A percentile compares a stretch with the other conserved stretches of the same genome.
These are phyloP conservation scores for Nicotiana attenuata DNA, from an alignment of 257 asterid species.

Conservation along the genomic window DNA sequence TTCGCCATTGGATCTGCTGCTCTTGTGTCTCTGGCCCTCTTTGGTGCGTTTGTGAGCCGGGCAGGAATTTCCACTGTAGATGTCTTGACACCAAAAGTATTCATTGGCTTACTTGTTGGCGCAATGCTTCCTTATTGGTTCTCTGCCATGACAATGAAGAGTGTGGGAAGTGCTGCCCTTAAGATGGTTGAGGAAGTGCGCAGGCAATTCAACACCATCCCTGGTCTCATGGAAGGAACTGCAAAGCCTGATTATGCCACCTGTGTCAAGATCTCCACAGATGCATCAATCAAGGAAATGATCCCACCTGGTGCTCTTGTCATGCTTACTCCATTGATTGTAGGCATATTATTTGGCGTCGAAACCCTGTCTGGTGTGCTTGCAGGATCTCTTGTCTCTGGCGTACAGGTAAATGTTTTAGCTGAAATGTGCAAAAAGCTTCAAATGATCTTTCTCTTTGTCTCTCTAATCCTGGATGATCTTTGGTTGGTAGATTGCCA, in stretches of 20 bases:
- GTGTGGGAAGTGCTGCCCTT: constrained; percentile 82
- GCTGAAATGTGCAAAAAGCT: background rate
- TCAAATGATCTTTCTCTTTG: background rate
- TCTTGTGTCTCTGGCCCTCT: constrained; percentile 75
- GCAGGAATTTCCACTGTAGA: constrained; percentile 62
- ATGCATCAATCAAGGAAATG: constrained; percentile 79
- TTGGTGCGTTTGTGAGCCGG: constrained; percentile 84
- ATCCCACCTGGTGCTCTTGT: constrained; percentile 86
- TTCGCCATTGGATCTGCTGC: constrained; percentile 88
- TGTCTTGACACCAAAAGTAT: constrained; percentile 73
- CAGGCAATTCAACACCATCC: constrained; percentile 71
- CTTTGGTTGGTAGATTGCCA: constrained; percentile 17
- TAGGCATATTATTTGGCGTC: constrained; percentile 68
- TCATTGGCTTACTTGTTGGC: constrained; percentile 72
- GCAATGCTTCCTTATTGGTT: constrained; percentile 95
- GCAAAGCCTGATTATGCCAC: constrained; percentile 73
- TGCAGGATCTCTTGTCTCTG: constrained; percentile 76
- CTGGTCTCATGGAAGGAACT: constrained; percentile 76
- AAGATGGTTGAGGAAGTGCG: constrained; percentile 93
- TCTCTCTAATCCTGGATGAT: background rate
- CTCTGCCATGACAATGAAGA: constrained; percentile 89
- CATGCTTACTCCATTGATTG: constrained; percentile 80
- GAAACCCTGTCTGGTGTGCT: constrained; percentile 80
- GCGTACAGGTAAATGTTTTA: constrained; percentile 53
- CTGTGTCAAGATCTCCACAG: constrained; percentile 78